phyloP scores from a whole-genome alignment of 2,329 filamentous ascomycete genomes.

The Didymosphaeria variabile region DNA sequence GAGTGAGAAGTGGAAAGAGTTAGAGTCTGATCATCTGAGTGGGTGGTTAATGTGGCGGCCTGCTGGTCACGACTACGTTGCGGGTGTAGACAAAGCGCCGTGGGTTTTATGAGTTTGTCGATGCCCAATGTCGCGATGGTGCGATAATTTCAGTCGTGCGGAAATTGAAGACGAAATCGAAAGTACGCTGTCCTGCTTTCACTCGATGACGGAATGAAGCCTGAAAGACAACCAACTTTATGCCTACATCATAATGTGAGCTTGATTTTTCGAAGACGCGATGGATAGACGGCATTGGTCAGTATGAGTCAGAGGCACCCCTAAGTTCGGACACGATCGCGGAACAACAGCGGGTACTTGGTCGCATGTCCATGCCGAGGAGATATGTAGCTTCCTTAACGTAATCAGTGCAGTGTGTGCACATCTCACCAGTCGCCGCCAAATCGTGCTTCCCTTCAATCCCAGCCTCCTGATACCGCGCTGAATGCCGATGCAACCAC shows the following conservation, averaged over 20 bases:
- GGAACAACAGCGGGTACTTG: too few relatives aligned
- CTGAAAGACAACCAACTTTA: too few relatives aligned
- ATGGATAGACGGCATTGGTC: too few relatives aligned
- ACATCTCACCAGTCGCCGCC: conserved; percentile 5
- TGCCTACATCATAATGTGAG: too few relatives aligned
- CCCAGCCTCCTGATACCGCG: neutral
- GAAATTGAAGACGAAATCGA: too few relatives aligned
- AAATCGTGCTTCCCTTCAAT: neutral
- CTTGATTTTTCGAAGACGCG: too few relatives aligned
- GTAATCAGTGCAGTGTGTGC: neutral
- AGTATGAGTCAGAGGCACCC: too few relatives aligned
- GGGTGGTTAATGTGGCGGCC: conserved; percentile 37
- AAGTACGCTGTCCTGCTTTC: neutral
- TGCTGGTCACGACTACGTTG: conserved; percentile 29
- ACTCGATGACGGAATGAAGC: too few relatives aligned
- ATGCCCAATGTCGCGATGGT: neutral
- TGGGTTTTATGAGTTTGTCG: conserved; percentile 18
- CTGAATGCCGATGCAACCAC: neutral
- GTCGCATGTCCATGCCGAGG: too few relatives aligned
- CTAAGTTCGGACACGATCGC: too few relatives aligned
- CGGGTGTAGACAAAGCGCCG: conserved; percentile 30
- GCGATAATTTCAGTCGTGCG: neutral
- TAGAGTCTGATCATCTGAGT: conserved; percentile 30
- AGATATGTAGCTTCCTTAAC: neutral
- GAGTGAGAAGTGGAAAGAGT: conserved; percentile 32